These are phyloP conservation scores for Solanum rostratum DNA, from an alignment of 257 asterid genomes.

Conservation along the genomic window DNA sequence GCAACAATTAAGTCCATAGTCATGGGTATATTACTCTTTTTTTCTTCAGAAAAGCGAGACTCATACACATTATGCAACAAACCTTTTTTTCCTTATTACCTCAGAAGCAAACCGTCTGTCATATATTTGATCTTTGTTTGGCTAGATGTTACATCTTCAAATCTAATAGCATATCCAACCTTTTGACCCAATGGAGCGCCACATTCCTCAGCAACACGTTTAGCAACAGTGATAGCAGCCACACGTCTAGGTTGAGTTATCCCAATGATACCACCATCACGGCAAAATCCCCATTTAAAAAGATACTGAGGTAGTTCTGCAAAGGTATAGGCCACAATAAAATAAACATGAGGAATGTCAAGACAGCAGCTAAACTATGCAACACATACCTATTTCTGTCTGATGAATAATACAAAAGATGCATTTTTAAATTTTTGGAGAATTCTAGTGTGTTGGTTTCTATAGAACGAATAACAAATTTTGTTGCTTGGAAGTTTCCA, in stretches of 20 bases:
- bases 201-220: conserved; percentile 93
- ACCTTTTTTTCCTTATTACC: conserved; percentile 28
- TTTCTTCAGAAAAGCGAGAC: background rate
- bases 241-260: conserved; percentile 97
- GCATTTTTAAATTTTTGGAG: too few relatives aligned
- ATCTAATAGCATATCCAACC: conserved; percentile 91
- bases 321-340: conserved; percentile 1
- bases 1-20: background rate
- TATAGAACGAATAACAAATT: background rate
- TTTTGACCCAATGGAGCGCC: conserved; percentile 66
- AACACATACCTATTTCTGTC: background rate
- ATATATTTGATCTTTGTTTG: conserved; percentile 80
- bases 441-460: background rate
- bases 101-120: conserved; percentile 92
- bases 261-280: conserved; percentile 76
- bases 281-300: conserved; percentile 67
- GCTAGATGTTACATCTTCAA: conserved; percentile 77
- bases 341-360: background rate
- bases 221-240: conserved; percentile 92
- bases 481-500: background rate
- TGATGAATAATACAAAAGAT: background rate
- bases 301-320: conserved; percentile 92
- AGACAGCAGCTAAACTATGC: background rate
- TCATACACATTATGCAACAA: background rate
- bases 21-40: background rate